Evolutionary conservation across 2,329 filamentous ascomycete species (phyloP), one percentile per base, ranked within the genome.

Genomic region (Neonectria faginata): DNA sequence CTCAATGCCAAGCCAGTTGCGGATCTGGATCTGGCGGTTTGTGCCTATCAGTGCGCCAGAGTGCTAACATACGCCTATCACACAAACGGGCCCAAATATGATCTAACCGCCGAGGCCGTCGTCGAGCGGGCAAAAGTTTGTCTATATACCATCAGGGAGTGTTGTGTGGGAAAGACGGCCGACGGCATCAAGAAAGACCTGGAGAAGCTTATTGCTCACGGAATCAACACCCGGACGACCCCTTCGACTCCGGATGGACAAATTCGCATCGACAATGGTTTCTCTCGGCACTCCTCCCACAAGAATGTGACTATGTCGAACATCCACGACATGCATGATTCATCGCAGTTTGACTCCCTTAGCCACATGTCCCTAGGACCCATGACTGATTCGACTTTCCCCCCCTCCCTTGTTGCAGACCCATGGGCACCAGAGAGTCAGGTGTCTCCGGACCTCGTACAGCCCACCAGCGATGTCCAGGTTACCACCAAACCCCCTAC

Each of bases 11-110:
- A 83, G 18, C 85, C 85, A 0, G 82, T 87, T 2, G 83, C 84
- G 0, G 86, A 88, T 66, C 74, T 88, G 18, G 86, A 88, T 61
- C 78, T 88, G 41, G 83, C 85, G 8, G 81, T 84, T 4, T 88
- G 86, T 65, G 83, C 85, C 1, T 86, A 86, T 60, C 85, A 88
- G 67, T 87, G 85, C 57, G 82, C 83, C 10, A 80, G 84, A 29
- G 82, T 87, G 71, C 75, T 88, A 56, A 84, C 83, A 36, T 85
- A 86, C 66, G 81, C 81, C 2, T 81, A 84, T 55, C 83, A 85
- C 57, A 82, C 79, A 20, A 80, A 79, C 48, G 79, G 76, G 1
- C 76, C 75, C 3, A 82, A 84, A 52, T 77, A 83, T 47, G 79
- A 80, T 2, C 75, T 86, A 16, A 80, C 79, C 1, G 71, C 78